Conservation (phyloP, 371 early-diverging fungal genomes). For the Mucor irregularis region DNA sequence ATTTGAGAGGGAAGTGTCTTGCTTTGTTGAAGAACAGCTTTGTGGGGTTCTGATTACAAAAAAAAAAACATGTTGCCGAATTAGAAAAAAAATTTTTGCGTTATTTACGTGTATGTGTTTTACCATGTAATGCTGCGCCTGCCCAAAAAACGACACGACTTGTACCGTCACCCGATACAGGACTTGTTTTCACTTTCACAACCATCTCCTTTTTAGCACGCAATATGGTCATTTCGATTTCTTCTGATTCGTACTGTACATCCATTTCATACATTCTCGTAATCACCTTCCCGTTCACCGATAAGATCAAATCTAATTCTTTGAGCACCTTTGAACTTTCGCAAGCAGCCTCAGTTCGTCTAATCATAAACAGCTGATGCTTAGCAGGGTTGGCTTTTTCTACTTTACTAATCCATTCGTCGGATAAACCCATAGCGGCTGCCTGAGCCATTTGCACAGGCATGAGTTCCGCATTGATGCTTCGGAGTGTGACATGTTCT, state of each 20-base stretch:
- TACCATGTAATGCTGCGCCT: conserved; percentile 65
- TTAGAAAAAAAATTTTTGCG: neutral
- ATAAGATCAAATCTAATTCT: conserved; percentile 76
- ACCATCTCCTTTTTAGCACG: conserved; percentile 70
- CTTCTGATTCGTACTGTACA: conserved; percentile 56
- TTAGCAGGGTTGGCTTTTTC: conserved; percentile 72
- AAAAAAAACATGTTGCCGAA: neutral
- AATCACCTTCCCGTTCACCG: conserved; percentile 68
- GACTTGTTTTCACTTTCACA: conserved; percentile 59
- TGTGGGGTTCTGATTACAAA: conserved; percentile 68
- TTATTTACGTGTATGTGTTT: neutral
- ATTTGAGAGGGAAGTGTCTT: conserved; percentile 70
- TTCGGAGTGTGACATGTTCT: conserved; percentile 48
- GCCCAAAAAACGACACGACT: conserved; percentile 77
- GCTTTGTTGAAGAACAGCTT: conserved; percentile 80
- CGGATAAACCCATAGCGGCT: conserved; percentile 76
- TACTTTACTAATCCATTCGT: conserved; percentile 72
- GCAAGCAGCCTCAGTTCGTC: conserved; percentile 68
- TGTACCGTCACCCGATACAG: conserved; percentile 69
- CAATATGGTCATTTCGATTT: conserved; percentile 60
- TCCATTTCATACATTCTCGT: conserved; percentile 75
- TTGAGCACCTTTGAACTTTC: conserved; percentile 66
- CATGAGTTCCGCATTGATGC: conserved; percentile 71
- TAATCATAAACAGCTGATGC: conserved; percentile 73
- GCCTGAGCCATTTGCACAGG: conserved; percentile 79